Conservation (phyloP, 768 basidiomycete species). For the Hypholoma sublateritium region DNA sequence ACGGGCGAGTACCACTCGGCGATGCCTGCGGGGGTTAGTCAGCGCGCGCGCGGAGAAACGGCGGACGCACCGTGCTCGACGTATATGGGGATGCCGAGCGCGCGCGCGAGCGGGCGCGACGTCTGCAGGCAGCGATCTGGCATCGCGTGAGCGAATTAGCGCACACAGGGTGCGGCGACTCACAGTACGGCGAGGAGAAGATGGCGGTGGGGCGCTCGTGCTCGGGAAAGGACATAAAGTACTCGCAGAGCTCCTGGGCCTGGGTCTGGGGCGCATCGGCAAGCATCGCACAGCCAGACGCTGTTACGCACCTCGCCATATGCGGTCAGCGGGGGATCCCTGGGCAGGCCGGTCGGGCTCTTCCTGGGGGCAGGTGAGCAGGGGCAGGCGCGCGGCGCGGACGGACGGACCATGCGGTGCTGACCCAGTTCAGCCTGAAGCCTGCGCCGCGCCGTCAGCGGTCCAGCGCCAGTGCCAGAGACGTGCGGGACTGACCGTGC, state of each 20-base stretch:
- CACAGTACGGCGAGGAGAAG: slow-evolving; percentile 86
- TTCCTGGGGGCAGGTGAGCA: slow-evolving; percentile 41
- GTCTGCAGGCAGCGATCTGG: slow-evolving; percentile 90
- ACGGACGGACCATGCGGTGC: slow-evolving; percentile 56
- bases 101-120: slow-evolving; percentile 57
- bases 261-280: slow-evolving; percentile 46
- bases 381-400: neutral
- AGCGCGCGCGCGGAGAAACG: neutral
- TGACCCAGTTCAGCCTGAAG: slow-evolving; percentile 75
- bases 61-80: slow-evolving; percentile 68
- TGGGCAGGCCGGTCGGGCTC: slow-evolving; percentile 62
- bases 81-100: slow-evolving; percentile 66
- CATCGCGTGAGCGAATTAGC: neutral
- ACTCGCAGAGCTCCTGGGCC: slow-evolving; percentile 68
- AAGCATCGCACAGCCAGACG: neutral
- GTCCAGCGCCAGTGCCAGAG: neutral
- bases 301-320: slow-evolving; percentile 55
- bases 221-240: slow-evolving; percentile 63
- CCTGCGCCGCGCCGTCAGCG: slow-evolving; percentile 39
- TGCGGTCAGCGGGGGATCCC: slow-evolving; percentile 73
- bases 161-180: slow-evolving; percentile 9
- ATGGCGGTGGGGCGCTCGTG: slow-evolving; percentile 73
- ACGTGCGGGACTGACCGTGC: slow-evolving; percentile 46
- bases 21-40: slow-evolving; percentile 42
- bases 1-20: slow-evolving; percentile 83